A percentile compares a stretch with the other conserved stretches of the same genome.
Evolutionary conservation across 2,329 filamentous ascomycete genomes (phyloP).

Genomic region (Arthroderma sp.): DNA sequence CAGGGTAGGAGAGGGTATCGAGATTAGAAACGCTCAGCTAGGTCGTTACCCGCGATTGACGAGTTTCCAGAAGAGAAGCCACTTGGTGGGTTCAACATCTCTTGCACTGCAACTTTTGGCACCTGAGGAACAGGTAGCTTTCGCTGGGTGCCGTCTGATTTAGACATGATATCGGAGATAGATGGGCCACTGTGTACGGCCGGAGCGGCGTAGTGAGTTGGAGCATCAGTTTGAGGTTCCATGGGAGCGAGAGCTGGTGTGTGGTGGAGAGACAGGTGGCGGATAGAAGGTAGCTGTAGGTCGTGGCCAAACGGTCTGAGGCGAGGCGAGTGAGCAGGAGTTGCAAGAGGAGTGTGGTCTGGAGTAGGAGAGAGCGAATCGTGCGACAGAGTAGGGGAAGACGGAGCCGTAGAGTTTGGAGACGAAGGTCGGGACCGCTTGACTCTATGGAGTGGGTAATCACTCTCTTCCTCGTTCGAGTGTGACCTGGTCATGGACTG

Average conservation of each 20-base stretch:
- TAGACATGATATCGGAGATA: constrained; percentile 84
- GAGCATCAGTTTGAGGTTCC: constrained; percentile 51
- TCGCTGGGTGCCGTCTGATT: constrained; percentile 71
- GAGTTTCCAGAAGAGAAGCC: constrained; percentile 36
- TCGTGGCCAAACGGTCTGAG: constrained; percentile 60
- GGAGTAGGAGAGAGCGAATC: constrained; percentile 91
- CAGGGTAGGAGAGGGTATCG: neutral
- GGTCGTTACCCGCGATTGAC: constrained; percentile 9
- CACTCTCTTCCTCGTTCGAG: constrained; percentile 50
- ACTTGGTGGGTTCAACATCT: constrained; percentile 56
- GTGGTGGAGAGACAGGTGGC: constrained; percentile 55
- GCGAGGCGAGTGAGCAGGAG: constrained; percentile 85
- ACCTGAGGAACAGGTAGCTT: constrained; percentile 85
- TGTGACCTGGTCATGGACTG: constrained; percentile 77
- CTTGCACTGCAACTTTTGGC: constrained; percentile 75
- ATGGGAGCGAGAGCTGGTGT: constrained; percentile 57
- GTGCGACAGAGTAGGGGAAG: constrained; percentile 91
- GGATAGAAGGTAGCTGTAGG: constrained; percentile 75
- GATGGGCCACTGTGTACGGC: constrained; percentile 49
- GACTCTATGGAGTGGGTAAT: constrained; percentile 60
- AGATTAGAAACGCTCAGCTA: constrained; percentile 10
- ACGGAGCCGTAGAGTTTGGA: constrained; percentile 87
- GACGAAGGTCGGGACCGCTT: constrained; percentile 91
- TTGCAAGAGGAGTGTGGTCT: constrained; percentile 96
- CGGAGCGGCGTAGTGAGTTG: constrained; percentile 41